phyloP scores from a whole-genome alignment of 2,329 filamentous ascomycete genomes.

The Talaromyces sp. region DNA sequence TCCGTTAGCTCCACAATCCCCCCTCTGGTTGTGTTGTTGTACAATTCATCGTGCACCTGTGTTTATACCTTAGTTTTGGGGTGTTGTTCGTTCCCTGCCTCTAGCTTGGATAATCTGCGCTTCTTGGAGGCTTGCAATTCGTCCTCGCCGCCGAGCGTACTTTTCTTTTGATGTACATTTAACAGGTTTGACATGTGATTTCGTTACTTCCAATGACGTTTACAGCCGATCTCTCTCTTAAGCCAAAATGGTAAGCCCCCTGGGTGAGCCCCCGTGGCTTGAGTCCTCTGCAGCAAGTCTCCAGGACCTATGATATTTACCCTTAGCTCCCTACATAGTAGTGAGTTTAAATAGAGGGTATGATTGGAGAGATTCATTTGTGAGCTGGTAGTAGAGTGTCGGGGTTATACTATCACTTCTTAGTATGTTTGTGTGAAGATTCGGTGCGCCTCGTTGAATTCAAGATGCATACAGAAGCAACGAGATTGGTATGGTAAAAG shows the following conservation, averaged over 20 bases:
- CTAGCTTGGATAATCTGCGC: background rate
- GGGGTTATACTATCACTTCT: too few relatives aligned
- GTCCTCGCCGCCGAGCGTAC: background rate
- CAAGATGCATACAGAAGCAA: too few relatives aligned
- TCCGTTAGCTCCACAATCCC: background rate
- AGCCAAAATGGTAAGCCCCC: too few relatives aligned
- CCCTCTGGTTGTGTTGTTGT: background rate
- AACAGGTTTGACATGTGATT: background rate
- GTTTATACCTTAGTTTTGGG: background rate
- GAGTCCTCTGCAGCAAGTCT: background rate
- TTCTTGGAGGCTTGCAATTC: constrained; percentile 1
- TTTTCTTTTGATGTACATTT: background rate
- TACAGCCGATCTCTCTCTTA: background rate
- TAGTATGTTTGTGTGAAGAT: too few relatives aligned
- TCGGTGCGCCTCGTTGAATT: too few relatives aligned
- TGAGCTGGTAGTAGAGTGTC: too few relatives aligned
- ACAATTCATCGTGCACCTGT: background rate
- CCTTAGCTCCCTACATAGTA: too few relatives aligned
- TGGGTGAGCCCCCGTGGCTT: too few relatives aligned
- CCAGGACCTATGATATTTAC: too few relatives aligned
- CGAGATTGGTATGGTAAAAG: too few relatives aligned
- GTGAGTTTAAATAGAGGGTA: too few relatives aligned
- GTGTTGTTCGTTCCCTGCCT: background rate
- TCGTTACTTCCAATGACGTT: background rate
- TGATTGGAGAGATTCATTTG: too few relatives aligned